These are phyloP conservation scores for Phoma sp. DNA, from an alignment of 2,329 filamentous ascomycete genomes.

Conservation along the genomic window DNA sequence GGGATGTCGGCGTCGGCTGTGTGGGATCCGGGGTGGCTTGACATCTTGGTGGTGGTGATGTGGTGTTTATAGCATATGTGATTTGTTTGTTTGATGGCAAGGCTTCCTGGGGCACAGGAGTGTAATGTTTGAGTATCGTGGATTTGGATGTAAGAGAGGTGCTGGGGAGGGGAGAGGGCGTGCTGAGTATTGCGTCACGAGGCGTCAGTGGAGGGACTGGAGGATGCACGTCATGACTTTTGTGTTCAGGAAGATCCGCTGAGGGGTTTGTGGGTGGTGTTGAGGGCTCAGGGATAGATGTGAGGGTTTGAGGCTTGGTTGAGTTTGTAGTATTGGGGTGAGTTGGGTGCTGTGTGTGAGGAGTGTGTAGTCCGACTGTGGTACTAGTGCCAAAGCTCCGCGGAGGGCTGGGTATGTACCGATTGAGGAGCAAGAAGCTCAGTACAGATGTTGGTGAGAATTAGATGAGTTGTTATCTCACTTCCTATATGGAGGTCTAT, in stretches of 20 bases:
- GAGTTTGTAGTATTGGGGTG: background rate
- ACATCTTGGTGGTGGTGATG: background rate
- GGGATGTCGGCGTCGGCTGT: conserved; percentile 51
- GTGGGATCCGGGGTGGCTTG: conserved; percentile 48
- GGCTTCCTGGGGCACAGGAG: no score
- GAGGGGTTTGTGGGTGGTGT: no score
- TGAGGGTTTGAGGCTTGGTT: background rate
- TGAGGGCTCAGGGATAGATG: no score
- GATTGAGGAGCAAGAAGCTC: no score
- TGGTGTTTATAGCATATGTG: background rate
- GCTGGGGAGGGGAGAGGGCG: no score
- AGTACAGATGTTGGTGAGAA: background rate
- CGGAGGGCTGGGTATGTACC: no score
- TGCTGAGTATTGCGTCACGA: conserved; percentile 8
- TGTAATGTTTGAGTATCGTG: no score
- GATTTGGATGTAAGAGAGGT: no score
- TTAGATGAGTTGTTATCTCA: background rate
- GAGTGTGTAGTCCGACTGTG: background rate
- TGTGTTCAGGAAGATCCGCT: no score
- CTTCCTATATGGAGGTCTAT: background rate
- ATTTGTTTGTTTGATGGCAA: no score
- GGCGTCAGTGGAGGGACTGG: background rate
- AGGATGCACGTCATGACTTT: conserved; percentile 7
- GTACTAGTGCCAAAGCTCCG: background rate
- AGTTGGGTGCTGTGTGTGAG: background rate